phyloP scores from a whole-genome alignment of 805 yeast species.

The Metschnikowia chrysomelidarum region DNA sequence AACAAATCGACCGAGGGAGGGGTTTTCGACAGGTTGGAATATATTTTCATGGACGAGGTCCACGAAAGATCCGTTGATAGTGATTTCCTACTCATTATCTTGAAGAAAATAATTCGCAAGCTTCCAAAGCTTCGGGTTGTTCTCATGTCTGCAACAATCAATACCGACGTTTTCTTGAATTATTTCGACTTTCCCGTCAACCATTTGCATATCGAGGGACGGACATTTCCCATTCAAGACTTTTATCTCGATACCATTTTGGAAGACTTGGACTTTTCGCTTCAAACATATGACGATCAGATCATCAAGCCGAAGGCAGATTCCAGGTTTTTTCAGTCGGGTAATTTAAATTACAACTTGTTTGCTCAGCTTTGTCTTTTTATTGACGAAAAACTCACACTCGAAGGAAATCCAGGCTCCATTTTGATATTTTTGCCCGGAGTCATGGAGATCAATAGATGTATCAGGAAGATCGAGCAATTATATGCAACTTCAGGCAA shows the following conservation, averaged over 20 bases:
- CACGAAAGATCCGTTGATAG: conserved; percentile 93
- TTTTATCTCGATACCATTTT: conserved; percentile 68
- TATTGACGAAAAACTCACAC: conserved; percentile 49
- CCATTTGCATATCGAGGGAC: conserved; percentile 83
- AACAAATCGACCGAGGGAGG: conserved; percentile 20
- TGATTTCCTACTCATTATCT: conserved; percentile 75
- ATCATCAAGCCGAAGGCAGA: conserved; percentile 57
- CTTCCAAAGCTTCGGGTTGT: conserved; percentile 62
- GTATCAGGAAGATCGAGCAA: conserved; percentile 44
- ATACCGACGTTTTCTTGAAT: conserved; percentile 58
- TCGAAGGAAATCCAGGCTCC: conserved; percentile 56
- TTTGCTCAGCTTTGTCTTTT: conserved; percentile 53
- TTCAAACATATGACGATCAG: conserved; percentile 38
- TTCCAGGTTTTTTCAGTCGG: conserved; percentile 61
- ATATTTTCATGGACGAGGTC: conserved; percentile 90
- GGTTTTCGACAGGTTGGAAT: conserved; percentile 54
- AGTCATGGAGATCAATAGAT: conserved; percentile 75
- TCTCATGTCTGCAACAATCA: conserved; percentile 94
- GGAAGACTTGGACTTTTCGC: conserved; percentile 52
- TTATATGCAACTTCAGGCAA: conserved; percentile 19
- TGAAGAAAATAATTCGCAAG: conserved; percentile 57
- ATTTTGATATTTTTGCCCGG: conserved; percentile 88
- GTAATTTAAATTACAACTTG: conserved; percentile 73
- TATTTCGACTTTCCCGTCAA: conserved; percentile 57
- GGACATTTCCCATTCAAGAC: conserved; percentile 90